A percentile compares a stretch with the other conserved stretches of the same genome.
These are phyloP conservation scores for Desmodesmus armatus DNA, from an alignment of 139 green algal species.

Conservation along the genomic window DNA sequence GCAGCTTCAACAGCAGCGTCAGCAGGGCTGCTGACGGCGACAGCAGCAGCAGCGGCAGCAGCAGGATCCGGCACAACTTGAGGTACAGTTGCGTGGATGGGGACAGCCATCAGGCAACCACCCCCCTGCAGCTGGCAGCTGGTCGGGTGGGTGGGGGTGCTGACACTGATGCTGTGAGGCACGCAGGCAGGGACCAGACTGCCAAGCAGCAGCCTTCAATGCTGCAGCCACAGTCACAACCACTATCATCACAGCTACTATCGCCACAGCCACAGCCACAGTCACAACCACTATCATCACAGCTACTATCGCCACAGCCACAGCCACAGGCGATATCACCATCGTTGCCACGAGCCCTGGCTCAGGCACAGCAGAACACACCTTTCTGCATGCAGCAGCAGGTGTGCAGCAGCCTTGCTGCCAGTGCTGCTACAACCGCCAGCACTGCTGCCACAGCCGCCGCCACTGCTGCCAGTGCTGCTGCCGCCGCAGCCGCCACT, in stretches of 20 bases:
- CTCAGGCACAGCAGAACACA: background rate
- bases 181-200: background rate
- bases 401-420: background rate
- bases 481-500: background rate
- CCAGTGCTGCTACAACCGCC: background rate
- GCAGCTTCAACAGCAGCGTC: background rate
- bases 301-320: background rate
- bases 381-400: background rate
- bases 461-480: background rate
- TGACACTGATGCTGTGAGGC: background rate
- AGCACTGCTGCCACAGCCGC: background rate
- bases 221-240: background rate
- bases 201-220: background rate
- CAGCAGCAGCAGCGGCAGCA: background rate
- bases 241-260: background rate
- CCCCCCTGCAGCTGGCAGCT: too few species aligned
- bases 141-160: too few species aligned
- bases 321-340: background rate
- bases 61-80: background rate
- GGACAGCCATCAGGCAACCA: background rate
- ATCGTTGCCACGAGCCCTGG: background rate
- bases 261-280: background rate
- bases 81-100: background rate
- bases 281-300: background rate
- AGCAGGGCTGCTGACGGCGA: background rate